Conservation (phyloP, 2,329 filamentous ascomycete species). For the Bipolaris sorokiniana region DNA sequence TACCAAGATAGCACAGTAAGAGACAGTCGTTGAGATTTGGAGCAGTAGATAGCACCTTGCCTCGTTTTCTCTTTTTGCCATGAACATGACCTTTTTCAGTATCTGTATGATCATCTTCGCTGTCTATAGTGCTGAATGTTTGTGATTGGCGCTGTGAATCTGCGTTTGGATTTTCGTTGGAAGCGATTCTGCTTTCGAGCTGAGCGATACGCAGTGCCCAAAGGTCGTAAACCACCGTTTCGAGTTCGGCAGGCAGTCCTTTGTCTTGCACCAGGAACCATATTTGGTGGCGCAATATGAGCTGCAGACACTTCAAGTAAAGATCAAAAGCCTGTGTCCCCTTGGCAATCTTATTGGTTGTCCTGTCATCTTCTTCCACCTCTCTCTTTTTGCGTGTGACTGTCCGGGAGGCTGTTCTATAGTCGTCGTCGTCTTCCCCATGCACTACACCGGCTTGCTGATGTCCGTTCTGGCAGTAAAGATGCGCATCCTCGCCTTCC, state of each 20-base stretch:
- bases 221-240: constrained; percentile 79
- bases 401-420: constrained; percentile 66
- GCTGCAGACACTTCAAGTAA: constrained; percentile 82
- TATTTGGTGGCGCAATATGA: constrained; percentile 82
- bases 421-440: constrained; percentile 66
- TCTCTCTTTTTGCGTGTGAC: constrained; percentile 63
- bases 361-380: constrained; percentile 54
- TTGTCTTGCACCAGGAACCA: constrained; percentile 72
- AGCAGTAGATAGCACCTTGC: constrained; percentile 56
- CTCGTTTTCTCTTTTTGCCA: constrained; percentile 41
- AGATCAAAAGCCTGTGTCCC: constrained; percentile 76
- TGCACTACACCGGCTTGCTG: constrained; percentile 54
- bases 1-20: constrained; percentile 79
- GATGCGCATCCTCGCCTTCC: constrained; percentile 75
- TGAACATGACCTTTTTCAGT: constrained; percentile 25
- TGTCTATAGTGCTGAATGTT: constrained; percentile 65
- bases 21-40: constrained; percentile 78
- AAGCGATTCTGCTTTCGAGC: constrained; percentile 55
- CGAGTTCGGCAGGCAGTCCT: constrained; percentile 73
- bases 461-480: constrained; percentile 82
- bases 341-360: constrained; percentile 56
- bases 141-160: constrained; percentile 56
- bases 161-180: constrained; percentile 38
- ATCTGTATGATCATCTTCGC: constrained; percentile 49
- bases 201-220: constrained; percentile 77